Evolutionary conservation across 1,284 basidiomycete genomes (phyloP).

Genomic region (Lentinula novae-zelandiae): DNA sequence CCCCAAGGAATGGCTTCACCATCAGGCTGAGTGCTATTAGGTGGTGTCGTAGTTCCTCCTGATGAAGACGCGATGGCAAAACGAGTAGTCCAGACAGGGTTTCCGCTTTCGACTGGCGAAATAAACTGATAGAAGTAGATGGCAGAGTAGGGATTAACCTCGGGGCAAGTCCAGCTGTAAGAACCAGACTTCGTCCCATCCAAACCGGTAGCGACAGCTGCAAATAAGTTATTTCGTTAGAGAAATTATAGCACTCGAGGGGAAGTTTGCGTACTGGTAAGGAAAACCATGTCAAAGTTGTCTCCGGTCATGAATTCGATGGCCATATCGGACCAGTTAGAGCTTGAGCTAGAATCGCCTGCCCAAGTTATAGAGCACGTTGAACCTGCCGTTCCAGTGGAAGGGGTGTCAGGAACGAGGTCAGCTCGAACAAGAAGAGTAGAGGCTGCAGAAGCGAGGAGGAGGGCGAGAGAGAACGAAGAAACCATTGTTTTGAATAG

Average conservation of each 20-base stretch:
- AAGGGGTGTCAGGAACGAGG: constrained; percentile 50
- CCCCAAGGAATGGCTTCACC: constrained; percentile 30
- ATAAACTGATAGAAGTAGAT: constrained; percentile 84
- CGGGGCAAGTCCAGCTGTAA: constrained; percentile 65
- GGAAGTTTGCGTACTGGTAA: constrained; percentile 50
- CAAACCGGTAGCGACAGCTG: constrained; percentile 51
- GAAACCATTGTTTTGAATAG: constrained; percentile 35
- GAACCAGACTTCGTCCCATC: constrained; percentile 57
- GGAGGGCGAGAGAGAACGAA: constrained; percentile 33
- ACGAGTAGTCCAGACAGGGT: constrained; percentile 72
- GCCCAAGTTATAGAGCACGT: constrained; percentile 55
- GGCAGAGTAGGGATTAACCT: constrained; percentile 66
- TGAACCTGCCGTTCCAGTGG: constrained; percentile 51
- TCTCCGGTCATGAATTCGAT: constrained; percentile 80
- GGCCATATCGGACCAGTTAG: constrained; percentile 60
- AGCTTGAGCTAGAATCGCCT: constrained; percentile 35
- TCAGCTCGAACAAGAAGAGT: constrained; percentile 41
- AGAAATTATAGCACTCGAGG: background rate
- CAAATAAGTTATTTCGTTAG: background rate
- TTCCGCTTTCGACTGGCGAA: constrained; percentile 29
- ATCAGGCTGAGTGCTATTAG: constrained; percentile 52
- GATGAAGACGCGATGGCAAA: constrained; percentile 68
- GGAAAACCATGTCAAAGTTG: constrained; percentile 67
- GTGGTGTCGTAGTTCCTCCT: constrained; percentile 41
- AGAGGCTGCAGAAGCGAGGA: constrained; percentile 33